Evolutionary conservation across 176 grass and related monocot genomes (phyloP), one percentile per base, ranked within the genome.

Genomic region (Puccinellia tenuiflora): DNA sequence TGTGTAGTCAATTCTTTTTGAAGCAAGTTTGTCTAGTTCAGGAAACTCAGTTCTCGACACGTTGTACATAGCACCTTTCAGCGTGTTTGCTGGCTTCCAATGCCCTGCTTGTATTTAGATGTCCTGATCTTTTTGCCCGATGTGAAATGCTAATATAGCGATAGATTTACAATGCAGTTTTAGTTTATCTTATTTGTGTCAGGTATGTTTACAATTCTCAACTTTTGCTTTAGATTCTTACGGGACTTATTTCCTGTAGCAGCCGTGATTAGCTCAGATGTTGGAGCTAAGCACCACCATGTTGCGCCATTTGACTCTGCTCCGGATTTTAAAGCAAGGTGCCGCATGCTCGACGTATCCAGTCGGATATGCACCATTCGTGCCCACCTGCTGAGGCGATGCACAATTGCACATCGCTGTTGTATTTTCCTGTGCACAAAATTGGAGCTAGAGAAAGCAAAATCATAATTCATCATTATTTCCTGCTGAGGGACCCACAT

Each of bases 11-110:
- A 73, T 30, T 48, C 40, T 73, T 73, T 72, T 72, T 73, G 1
- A 29, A 29, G 42, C 40, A 73, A 73, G 69, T 68, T 56, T 86
- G 52, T 82, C 72, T 46, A 31, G 63, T 7, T 56, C 69, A 82
- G 88, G 67, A 86, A 74, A 50, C 55, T 37, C 22, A n/a, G 46
- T 83, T 33, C 73, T 78, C 2, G 56, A 75, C 68, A 79, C 47
- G 37, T 79, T 83, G 84, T 90, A 90, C 79, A 86, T 86, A 90
- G 29, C 31, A 52, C 33, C 70, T 18, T 40, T 77, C 64, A 75
- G 33, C 67, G 38, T 42, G 22, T 45, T 79, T 45, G 52, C 57
- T 18, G 61, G n/a, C 5, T 77, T 83, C 70, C 47, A 46, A 15
- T 71, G 33, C 57, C 8, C n/a, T 80, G 76, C 9, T 64, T 61